phyloP scores from a whole-genome alignment of 352 stramenopile genomes.

The Pythium monospermum region DNA sequence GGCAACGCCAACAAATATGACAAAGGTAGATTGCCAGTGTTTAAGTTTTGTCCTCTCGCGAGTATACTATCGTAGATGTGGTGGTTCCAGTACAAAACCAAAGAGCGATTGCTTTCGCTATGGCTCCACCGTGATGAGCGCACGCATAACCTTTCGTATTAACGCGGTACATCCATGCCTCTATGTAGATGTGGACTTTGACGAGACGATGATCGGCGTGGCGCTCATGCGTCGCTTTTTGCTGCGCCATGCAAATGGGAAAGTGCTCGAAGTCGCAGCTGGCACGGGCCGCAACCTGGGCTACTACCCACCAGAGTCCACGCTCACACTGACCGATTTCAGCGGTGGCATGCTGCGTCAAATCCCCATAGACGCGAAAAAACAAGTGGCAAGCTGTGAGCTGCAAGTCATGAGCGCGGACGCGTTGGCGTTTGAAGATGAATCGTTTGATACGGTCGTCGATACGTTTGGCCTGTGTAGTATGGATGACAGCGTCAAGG shows the following conservation, averaged over 20 bases:
- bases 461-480: slow-evolving; percentile 96
- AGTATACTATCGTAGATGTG: too few species aligned
- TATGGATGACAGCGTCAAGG: slow-evolving; percentile 90
- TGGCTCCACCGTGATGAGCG: too few species aligned
- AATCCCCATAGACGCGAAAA: slow-evolving; percentile 24
- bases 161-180: neutral
- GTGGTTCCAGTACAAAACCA: too few species aligned
- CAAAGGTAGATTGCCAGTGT: slow-evolving; percentile 30
- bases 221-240: slow-evolving; percentile 78
- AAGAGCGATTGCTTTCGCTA: too few species aligned
- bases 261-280: slow-evolving; percentile 91
- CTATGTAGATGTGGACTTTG: slow-evolving; percentile 52
- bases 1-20: slow-evolving; percentile 70
- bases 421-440: slow-evolving; percentile 55
- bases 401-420: slow-evolving; percentile 55
- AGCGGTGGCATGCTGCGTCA: slow-evolving; percentile 73
- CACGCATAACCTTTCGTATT: too few species aligned
- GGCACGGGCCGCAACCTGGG: slow-evolving; percentile 93
- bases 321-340: slow-evolving; percentile 67
- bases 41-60: too few species aligned
- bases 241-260: slow-evolving; percentile 60
- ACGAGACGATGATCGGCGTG: slow-evolving; percentile 79
- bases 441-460: slow-evolving; percentile 92
- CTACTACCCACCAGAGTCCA: slow-evolving; percentile 68
- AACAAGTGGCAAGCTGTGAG: slow-evolving; percentile 25